Conservation (phyloP, 179 eudicot genomes). For the Drosera spatulata region DNA sequence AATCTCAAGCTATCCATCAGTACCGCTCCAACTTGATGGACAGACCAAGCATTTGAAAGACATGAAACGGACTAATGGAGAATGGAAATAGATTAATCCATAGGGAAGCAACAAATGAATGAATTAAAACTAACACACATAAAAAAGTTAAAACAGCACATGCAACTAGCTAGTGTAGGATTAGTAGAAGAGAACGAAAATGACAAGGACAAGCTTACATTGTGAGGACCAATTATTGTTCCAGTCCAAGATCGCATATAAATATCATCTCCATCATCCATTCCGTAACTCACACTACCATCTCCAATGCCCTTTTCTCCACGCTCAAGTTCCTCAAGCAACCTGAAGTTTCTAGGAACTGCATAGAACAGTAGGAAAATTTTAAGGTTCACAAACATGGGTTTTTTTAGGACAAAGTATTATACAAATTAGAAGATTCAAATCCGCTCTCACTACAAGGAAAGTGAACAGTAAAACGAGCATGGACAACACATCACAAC, state of each 20-base stretch:
- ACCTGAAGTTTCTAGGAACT: slow-evolving; percentile 66
- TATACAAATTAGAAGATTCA: not conserved
- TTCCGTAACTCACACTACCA: slow-evolving; percentile 68
- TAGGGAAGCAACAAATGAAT: too few relatives aligned
- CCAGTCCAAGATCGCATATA: slow-evolving; percentile 77
- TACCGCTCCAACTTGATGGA: too few relatives aligned
- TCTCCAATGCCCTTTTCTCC: slow-evolving; percentile 75
- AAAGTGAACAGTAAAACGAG: not conserved
- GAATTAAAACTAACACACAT: too few relatives aligned
- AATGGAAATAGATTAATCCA: too few relatives aligned
- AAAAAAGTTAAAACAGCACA: too few relatives aligned
- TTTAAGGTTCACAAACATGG: not conserved
- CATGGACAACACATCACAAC: too few relatives aligned
- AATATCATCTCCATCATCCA: slow-evolving; percentile 68
- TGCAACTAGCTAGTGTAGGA: not conserved
- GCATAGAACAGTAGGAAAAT: slow-evolving; percentile 5
- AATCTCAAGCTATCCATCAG: too few relatives aligned
- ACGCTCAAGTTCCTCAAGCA: slow-evolving; percentile 68
- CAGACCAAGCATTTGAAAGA: too few relatives aligned
- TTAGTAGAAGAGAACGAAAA: not conserved
- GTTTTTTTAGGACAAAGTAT: not conserved
- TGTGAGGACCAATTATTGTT: slow-evolving; percentile 61
- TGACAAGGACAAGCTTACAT: slow-evolving; percentile 21
- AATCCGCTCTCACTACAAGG: not conserved
- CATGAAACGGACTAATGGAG: too few relatives aligned